Percentiles rank a stretch among this genome's conserved stretches.
phyloP scores from a whole-genome alignment of 2,329 filamentous ascomycete species.

The Clarireedia hainanense region DNA sequence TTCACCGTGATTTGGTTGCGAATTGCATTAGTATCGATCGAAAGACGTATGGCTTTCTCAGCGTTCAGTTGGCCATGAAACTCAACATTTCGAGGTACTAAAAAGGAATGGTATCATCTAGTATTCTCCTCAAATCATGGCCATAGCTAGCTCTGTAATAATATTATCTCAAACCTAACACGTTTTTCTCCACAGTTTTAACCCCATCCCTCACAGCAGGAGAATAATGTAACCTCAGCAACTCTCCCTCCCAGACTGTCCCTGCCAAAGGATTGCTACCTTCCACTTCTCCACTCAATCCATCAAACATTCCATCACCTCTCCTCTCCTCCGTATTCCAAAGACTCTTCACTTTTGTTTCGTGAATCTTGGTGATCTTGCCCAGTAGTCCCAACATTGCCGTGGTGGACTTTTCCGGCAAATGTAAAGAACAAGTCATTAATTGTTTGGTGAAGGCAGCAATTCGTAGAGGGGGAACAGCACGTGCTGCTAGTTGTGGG shows the following conservation, averaged over 20 bases:
- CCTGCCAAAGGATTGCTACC: constrained; percentile 83
- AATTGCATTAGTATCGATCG: too few relatives aligned
- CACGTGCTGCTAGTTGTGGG: constrained; percentile 63
- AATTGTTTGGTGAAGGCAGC: constrained; percentile 92
- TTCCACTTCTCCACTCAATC: constrained; percentile 66
- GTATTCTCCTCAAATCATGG: too few relatives aligned
- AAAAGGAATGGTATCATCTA: too few relatives aligned
- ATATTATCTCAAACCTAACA: constrained; percentile 24
- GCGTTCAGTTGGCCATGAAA: too few relatives aligned
- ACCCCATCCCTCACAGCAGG: constrained; percentile 75
- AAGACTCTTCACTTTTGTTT: constrained; percentile 71
- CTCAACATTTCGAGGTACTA: too few relatives aligned
- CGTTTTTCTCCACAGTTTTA: constrained; percentile 57
- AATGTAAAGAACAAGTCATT: constrained; percentile 70
- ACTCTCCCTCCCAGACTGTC: constrained; percentile 89
- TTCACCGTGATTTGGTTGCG: too few relatives aligned
- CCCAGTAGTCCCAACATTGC: constrained; percentile 72
- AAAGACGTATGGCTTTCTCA: too few relatives aligned
- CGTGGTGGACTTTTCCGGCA: constrained; percentile 82
- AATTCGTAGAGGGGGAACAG: constrained; percentile 74
- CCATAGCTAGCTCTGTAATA: neutral
- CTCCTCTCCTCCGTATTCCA: constrained; percentile 94
- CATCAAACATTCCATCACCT: constrained; percentile 80
- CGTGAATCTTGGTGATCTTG: constrained; percentile 73
- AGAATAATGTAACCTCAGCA: constrained; percentile 78